These are phyloP conservation scores for Somion occarium DNA, from an alignment of 1,284 basidiomycete genomes.

Conservation along the genomic window DNA sequence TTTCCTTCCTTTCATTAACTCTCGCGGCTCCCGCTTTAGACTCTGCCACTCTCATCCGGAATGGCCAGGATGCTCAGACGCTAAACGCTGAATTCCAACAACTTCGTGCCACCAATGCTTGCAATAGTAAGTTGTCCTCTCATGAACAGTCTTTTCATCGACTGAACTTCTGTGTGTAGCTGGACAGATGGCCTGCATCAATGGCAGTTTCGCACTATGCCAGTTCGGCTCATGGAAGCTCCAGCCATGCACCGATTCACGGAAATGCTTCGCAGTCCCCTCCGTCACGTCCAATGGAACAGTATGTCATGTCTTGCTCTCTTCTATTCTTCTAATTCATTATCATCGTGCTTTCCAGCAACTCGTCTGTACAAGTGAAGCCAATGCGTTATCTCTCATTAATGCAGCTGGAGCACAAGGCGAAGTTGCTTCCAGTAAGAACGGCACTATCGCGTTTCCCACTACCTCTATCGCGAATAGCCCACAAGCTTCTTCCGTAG, in stretches of 20 bases:
- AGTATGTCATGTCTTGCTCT: slow-evolving; percentile 30
- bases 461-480: slow-evolving; percentile 11
- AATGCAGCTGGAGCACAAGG: slow-evolving; percentile 39
- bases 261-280: slow-evolving; percentile 47
- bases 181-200: slow-evolving; percentile 41
- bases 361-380: slow-evolving; percentile 42
- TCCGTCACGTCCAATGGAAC: slow-evolving; percentile 35
- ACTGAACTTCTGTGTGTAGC: slow-evolving; percentile 22
- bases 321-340: background rate
- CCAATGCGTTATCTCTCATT: slow-evolving; percentile 37
- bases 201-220: slow-evolving; percentile 35
- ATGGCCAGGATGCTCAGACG: slow-evolving; percentile 43
- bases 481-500: background rate
- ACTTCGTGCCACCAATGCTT: slow-evolving; percentile 35
- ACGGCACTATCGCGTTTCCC: slow-evolving; percentile 19
- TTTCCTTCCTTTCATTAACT: background rate
- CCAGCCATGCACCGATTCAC: slow-evolving; percentile 29
- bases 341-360: slow-evolving; percentile 24
- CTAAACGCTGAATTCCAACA: slow-evolving; percentile 42
- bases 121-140: slow-evolving; percentile 32
- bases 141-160: background rate
- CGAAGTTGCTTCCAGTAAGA: slow-evolving; percentile 29
- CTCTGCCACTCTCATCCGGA: slow-evolving; percentile 35
- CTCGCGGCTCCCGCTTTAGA: slow-evolving; percentile 33
- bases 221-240: slow-evolving; percentile 35